Evolutionary conservation across 2,329 filamentous ascomycete genomes (phyloP).

Genomic region (Sarocladium strictum): DNA sequence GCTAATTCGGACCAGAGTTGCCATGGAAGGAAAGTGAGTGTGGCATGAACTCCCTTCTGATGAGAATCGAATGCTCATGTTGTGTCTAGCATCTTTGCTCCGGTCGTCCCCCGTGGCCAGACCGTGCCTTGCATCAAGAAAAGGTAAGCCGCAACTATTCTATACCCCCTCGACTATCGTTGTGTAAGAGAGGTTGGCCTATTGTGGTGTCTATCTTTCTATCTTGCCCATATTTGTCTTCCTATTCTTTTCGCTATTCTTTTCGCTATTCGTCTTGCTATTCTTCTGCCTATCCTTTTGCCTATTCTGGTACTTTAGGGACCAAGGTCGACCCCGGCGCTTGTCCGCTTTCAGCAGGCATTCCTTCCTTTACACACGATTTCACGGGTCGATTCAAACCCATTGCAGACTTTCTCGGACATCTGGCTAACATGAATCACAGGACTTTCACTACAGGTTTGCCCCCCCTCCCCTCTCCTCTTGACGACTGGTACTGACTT

Average conservation of each 20-base stretch:
- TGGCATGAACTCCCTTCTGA: conserved; percentile 67
- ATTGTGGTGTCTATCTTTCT: background rate
- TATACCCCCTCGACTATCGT: background rate
- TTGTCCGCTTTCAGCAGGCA: background rate
- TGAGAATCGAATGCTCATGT: background rate
- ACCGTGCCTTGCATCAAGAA: conserved; percentile 81
- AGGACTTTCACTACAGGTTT: conserved; percentile 77
- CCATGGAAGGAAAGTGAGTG: conserved; percentile 99
- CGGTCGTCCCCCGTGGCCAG: conserved; percentile 50
- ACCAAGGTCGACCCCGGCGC: background rate
- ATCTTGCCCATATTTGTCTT: background rate
- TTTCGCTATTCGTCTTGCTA: no score
- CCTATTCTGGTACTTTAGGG: background rate
- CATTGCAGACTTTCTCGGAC: background rate
- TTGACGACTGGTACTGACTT: no score
- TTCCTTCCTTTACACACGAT: background rate
- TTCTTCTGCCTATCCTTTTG: background rate
- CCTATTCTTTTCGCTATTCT: background rate
- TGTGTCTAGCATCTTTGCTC: background rate
- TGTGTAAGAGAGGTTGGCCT: background rate
- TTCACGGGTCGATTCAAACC: background rate
- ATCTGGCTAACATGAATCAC: background rate
- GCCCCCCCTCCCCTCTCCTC: no score
- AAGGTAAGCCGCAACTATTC: conserved; percentile 15
- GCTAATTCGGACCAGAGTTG: no score